These are phyloP conservation scores for Acanthamoeba castellanii DNA, from an alignment of 208 protist species.

Conservation along the genomic window DNA sequence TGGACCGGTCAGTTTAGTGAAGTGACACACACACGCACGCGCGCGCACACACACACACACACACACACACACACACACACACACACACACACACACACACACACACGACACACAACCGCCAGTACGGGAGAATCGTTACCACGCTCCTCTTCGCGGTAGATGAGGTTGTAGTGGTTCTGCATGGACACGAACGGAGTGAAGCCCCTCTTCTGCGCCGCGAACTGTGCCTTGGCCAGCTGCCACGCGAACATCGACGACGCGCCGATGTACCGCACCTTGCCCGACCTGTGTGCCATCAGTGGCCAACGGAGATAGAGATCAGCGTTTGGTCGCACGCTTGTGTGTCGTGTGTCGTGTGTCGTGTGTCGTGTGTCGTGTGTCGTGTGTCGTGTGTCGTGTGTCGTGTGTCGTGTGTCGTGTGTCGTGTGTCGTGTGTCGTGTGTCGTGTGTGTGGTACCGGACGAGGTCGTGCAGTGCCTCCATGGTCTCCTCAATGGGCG, in stretches of 20 bases:
- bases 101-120: too few relatives aligned
- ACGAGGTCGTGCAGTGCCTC: slow-evolving; percentile 71
- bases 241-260: slow-evolving; percentile 35
- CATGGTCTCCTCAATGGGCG: slow-evolving; percentile 74
- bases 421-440: too few relatives aligned
- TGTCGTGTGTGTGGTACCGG: neutral
- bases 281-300: neutral
- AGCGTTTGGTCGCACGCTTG: too few relatives aligned
- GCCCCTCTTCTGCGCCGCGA: slow-evolving; percentile 4
- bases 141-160: slow-evolving; percentile 67
- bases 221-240: slow-evolving; percentile 40
- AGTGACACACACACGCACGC: too few relatives aligned
- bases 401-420: too few relatives aligned
- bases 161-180: slow-evolving; percentile 74
- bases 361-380: too few relatives aligned
- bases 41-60: too few relatives aligned
- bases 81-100: too few relatives aligned
- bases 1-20: too few relatives aligned
- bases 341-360: neutral
- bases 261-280: slow-evolving; percentile 68
- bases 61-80: too few relatives aligned
- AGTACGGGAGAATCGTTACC: neutral
- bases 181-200: slow-evolving; percentile 71
- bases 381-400: too few relatives aligned
- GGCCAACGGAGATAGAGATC: neutral